Base-by-base conservation (phyloP, 306 rosid species). In the Lotus japonicus region DNA sequence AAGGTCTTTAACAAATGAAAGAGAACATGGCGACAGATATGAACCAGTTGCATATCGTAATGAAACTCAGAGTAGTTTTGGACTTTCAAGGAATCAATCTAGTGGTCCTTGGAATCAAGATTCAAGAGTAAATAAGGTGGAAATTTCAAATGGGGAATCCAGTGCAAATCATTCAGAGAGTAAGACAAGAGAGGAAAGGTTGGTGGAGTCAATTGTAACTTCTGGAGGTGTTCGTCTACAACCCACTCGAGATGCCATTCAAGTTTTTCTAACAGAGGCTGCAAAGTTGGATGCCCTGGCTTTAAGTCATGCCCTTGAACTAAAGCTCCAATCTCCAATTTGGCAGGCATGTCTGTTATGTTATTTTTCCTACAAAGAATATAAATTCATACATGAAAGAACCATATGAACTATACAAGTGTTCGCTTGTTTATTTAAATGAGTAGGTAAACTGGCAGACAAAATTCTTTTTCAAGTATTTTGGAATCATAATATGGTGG, bases 191-290 rank as follows among this genome's bases (percentile, higher is more conserved):
- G 99, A 95, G 78, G 96, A 90, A 64, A 88, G 88, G 81, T 78
- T 95, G 84, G 68, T 95, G 89, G 99, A 95, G 83, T 87, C 96
- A 68, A 87, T 95, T 78, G 97, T 92, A 64, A 90, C 90, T 4
- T 80, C 95, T 44, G 97, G 99, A 64, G 99, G 99, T 72, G 92
- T 95, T 44, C 96, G 99, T 18, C 71, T 95, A 61, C 99, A 95
- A 73, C 99, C 99, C 69, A 86, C 95, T 81, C 92, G 99, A 72
- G 99, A 95, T 85, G 95, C 96, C 63, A 71, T 90, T 80, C 96
- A 85, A 64, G 86, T 77, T 79, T 95, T 95, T 75, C 88, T 95
- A 66, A 71, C 68, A 14, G 92, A 95, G 81, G 99, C 95, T 43
- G 86, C 80, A 14, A 90, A 90, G 85, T 87, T 95, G 83, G 94